A percentile compares a stretch with the other conserved stretches of the same genome.
These are phyloP conservation scores for Diutina rugosa DNA, from an alignment of 1,139 yeast genomes.

Conservation along the genomic window DNA sequence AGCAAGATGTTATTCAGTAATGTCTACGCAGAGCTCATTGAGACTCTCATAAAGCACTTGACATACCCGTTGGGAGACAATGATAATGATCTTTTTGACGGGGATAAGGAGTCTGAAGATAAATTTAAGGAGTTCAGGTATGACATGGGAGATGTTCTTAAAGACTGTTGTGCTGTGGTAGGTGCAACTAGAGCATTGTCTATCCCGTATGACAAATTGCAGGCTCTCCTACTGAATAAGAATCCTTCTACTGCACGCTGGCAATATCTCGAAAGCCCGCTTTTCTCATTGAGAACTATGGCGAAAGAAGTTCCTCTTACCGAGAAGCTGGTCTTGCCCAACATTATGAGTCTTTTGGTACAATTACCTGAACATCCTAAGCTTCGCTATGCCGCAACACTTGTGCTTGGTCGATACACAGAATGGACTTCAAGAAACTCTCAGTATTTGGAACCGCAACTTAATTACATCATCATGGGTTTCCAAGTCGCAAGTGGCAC, in stretches of 20 bases:
- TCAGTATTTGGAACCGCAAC: conserved; percentile 66
- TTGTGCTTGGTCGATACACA: conserved; percentile 87
- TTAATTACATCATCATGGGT: conserved; percentile 75
- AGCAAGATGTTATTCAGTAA: conserved; percentile 48
- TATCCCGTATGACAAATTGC: conserved; percentile 46
- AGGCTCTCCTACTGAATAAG: conserved; percentile 7
- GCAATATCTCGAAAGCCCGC: conserved; percentile 86
- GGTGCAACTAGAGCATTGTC: conserved; percentile 62
- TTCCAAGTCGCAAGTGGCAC: conserved; percentile 31
- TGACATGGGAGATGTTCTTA: conserved; percentile 93
- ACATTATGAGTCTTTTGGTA: conserved; percentile 57
- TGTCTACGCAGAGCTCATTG: conserved; percentile 50
- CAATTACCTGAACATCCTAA: conserved; percentile 78
- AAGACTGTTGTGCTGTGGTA: conserved; percentile 85
- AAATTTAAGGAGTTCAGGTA: conserved; percentile 88
- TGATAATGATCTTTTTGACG: conserved; percentile 32
- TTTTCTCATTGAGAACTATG: conserved; percentile 87
- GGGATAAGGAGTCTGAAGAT: conserved; percentile 76
- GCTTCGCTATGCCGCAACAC: conserved; percentile 82
- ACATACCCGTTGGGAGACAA: conserved; percentile 50
- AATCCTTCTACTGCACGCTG: conserved; percentile 34
- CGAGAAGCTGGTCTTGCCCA: conserved; percentile 64
- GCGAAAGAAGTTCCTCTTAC: conserved; percentile 73
- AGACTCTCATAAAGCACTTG: conserved; percentile 57
- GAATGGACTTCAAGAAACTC: conserved; percentile 91